These are phyloP conservation scores for Vicia faba DNA, from an alignment of 306 rosid species.

Conservation along the genomic window DNA sequence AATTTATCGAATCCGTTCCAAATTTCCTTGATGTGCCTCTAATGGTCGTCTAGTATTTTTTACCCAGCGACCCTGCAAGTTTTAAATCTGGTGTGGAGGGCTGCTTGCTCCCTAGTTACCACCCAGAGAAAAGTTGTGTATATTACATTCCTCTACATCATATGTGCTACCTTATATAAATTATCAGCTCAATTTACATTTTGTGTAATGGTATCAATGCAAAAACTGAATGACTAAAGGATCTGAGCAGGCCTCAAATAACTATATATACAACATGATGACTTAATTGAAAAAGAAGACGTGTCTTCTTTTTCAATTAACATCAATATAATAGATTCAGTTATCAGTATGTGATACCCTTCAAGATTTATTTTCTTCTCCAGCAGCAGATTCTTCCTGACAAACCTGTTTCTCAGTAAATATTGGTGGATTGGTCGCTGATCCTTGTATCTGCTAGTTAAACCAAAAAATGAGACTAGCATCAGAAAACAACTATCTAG, in stretches of 20 bases:
- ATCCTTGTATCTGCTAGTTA: constrained; percentile 47
- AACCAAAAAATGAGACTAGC: constrained; percentile 39
- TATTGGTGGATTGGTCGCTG: constrained; percentile 49
- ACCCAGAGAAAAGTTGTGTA: neutral
- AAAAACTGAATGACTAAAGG: constrained; percentile 33
- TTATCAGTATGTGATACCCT: constrained; percentile 27
- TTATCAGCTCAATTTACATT: constrained; percentile 33
- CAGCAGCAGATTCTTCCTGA: constrained; percentile 49
- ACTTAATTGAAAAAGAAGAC: constrained; percentile 9
- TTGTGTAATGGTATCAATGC: constrained; percentile 6
- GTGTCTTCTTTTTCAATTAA: too few relatives aligned
- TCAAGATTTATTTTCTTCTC: constrained; percentile 32
- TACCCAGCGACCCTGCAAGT: too few relatives aligned
- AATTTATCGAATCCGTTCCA: too few relatives aligned
- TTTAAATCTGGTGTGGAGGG: too few relatives aligned
- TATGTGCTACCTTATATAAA: constrained; percentile 21
- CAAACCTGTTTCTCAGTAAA: constrained; percentile 53
- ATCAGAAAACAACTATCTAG: neutral
- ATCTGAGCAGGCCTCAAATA: constrained; percentile 37
- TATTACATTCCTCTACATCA: constrained; percentile 11
- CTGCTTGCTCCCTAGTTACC: too few relatives aligned
- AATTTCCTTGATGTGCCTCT: too few relatives aligned
- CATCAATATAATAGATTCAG: constrained; percentile 16
- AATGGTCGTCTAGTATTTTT: too few relatives aligned
- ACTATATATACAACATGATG: constrained; percentile 15